Evolutionary conservation across 2,329 filamentous ascomycete genomes (phyloP), one percentile per base, ranked within the genome.

Genomic region (Coccinonectria pachysandricola): DNA sequence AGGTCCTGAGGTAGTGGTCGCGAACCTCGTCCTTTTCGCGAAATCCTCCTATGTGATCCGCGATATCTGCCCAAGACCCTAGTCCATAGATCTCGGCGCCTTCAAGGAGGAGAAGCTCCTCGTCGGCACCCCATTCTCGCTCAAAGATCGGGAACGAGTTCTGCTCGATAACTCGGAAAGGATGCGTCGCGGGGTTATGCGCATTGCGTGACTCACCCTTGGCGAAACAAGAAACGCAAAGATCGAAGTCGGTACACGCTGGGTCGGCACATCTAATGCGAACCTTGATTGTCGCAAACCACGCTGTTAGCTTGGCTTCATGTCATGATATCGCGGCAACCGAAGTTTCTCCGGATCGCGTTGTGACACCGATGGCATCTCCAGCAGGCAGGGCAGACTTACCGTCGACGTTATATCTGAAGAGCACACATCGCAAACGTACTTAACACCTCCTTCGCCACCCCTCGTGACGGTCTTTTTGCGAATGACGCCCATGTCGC

Each of bases 91-190:
- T 93, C 56, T 98, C 91, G 8, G 85, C 86, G 12, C 91, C 91
- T 59, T 98, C 91, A 1, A 98, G 60, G 27, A 98, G 62, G 5
- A 96, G 62, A n/a, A 96, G 59, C 55, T 98, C 91, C 53, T 98
- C 91, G 50, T 98, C 91, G 13, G 91, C 91, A 27, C 91, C 91
- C 91, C 91, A 98, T 49, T 94, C 87, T 31, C 75, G 71, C 40
- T 87, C 79, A 48, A 93, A 98, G 32, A 98, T 96, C 1, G 91
- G 91, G 25, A 98, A 93, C 0, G 88, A 95, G 50, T 98, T 94
- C 48, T 96, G 91, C 54, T 98, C 91, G 40, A 98, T 95, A 17
- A 98, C 91, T 37, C 84, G 80, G 54, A 79, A 98, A 9, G 84
- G 67, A 57, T 98, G 91, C 8, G 81, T 82, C 5, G 76, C 70